phyloP scores from a whole-genome alignment of 257 asterid species.

The Schizonepeta tenuifolia region DNA sequence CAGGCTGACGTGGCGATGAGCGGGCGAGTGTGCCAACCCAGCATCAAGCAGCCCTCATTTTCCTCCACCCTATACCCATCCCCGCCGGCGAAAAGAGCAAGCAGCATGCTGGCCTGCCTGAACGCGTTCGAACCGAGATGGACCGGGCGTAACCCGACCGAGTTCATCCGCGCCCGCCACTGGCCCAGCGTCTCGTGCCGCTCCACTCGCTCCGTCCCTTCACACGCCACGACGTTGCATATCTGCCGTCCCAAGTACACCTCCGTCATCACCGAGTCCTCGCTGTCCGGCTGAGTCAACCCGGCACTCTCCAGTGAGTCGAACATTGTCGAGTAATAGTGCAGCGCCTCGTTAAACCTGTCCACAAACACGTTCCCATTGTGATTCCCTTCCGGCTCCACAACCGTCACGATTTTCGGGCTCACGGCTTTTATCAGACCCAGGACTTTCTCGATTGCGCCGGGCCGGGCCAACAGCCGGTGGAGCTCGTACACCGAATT shows the following conservation, averaged over 20 bases:
- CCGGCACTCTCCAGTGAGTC: constrained; percentile 84
- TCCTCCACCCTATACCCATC: constrained; percentile 87
- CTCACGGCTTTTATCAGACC: constrained; percentile 49
- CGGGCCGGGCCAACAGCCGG: constrained; percentile 53
- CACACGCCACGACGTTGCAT: constrained; percentile 87
- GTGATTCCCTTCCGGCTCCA: constrained; percentile 84
- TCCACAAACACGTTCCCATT: constrained; percentile 64
- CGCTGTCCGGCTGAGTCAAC: constrained; percentile 50
- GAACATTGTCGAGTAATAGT: constrained; percentile 86
- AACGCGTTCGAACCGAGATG: constrained; percentile 84
- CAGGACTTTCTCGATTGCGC: constrained; percentile 59
- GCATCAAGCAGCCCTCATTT: constrained; percentile 79
- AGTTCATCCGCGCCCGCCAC: constrained; percentile 70
- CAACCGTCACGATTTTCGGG: constrained; percentile 75
- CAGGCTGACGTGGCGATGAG: constrained; percentile 89
- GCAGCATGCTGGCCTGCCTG: constrained; percentile 85
- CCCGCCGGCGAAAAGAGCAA: constrained; percentile 77
- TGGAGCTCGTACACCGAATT: constrained; percentile 87
- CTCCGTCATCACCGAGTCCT: constrained; percentile 76
- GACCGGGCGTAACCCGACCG: constrained; percentile 68
- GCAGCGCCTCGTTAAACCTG: constrained; percentile 82
- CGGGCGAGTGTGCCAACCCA: constrained; percentile 89
- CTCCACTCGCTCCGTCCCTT: constrained; percentile 77
- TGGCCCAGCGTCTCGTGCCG: constrained; percentile 76
- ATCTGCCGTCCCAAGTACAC: constrained; percentile 81